These are phyloP conservation scores for Pilasporangium apinafurcum DNA, from an alignment of 352 stramenopile species.

Conservation along the genomic window DNA sequence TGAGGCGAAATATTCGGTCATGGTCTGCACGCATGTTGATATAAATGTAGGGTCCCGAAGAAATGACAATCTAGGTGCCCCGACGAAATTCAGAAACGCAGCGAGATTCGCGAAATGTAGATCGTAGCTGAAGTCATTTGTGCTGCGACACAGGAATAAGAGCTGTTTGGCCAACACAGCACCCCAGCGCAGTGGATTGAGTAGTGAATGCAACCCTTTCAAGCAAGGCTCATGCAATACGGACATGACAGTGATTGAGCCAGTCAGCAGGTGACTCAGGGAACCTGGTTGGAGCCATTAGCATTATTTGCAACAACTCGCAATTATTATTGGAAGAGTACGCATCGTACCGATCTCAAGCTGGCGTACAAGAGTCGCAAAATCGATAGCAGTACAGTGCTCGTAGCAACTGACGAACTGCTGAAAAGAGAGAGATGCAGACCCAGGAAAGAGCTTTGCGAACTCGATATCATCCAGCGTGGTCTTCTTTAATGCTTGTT, in stretches of 20 bases:
- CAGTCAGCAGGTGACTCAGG: conserved; percentile 22
- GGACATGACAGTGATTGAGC: conserved; percentile 16
- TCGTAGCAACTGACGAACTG: conserved; percentile 36
- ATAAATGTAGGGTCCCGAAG: conserved; percentile 20
- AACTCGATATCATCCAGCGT: conserved; percentile 30
- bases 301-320: neutral
- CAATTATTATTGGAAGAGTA: neutral
- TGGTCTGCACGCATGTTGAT: conserved; percentile 13
- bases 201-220: conserved; percentile 12
- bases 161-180: conserved; percentile 23
- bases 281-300: conserved; percentile 14
- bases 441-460: conserved; percentile 22
- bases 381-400: conserved; percentile 21
- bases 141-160: conserved; percentile 20
- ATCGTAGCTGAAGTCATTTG: conserved; percentile 33
- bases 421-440: conserved; percentile 15
- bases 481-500: conserved; percentile 36
- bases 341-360: conserved; percentile 32
- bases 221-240: conserved; percentile 19
- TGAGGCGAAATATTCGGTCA: conserved; percentile 23
- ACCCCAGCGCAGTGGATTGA: conserved; percentile 29
- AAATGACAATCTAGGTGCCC: neutral
- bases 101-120: conserved; percentile 19
- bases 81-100: conserved; percentile 9
- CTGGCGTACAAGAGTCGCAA: conserved; percentile 20